Percentiles rank a stretch among this genome's conserved stretches.
These are phyloP conservation scores for Akanthomyces uredinophilus DNA, from an alignment of 2,329 filamentous ascomycete genomes.

Conservation along the genomic window DNA sequence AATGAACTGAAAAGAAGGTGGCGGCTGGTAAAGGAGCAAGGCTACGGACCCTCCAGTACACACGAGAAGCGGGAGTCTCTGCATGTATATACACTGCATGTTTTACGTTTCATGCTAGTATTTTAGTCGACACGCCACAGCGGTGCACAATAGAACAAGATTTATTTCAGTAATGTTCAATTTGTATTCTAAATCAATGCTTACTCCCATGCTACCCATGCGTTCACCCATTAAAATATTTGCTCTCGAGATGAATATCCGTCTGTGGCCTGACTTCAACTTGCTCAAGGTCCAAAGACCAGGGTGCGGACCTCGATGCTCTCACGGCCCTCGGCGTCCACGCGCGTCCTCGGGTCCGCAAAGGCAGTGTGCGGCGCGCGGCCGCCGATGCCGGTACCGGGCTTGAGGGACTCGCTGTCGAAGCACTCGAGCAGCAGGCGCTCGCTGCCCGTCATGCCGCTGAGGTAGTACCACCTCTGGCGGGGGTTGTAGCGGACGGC, in stretches of 20 bases:
- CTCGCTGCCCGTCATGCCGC: slow-evolving; percentile 69
- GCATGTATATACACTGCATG: not conserved
- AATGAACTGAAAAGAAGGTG: not conserved
- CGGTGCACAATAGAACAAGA: not conserved
- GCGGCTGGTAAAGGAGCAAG: not conserved
- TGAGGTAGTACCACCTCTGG: slow-evolving; percentile 76
- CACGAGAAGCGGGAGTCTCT: not conserved
- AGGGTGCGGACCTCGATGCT: slow-evolving; percentile 86
- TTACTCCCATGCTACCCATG: not conserved
- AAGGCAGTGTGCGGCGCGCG: slow-evolving; percentile 73
- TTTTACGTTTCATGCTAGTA: not conserved
- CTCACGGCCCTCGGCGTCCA: slow-evolving; percentile 67
- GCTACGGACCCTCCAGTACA: not conserved
- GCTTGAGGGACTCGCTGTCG: slow-evolving; percentile 56
- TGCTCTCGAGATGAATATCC: not conserved
- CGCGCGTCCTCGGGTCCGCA: slow-evolving; percentile 64
- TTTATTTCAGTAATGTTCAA: not conserved
- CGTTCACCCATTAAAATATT: not conserved
- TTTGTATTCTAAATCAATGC: not conserved
- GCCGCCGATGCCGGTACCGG: slow-evolving; percentile 47
- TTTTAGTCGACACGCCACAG: not conserved
- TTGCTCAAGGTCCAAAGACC: slow-evolving; percentile 62
- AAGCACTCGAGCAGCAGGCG: slow-evolving; percentile 74
- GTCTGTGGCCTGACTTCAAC: not conserved
- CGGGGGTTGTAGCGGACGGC: slow-evolving; percentile 54